Percentiles rank a stretch among this genome's conserved stretches.
These are phyloP conservation scores for Xylaria arbuscula DNA, from an alignment of 2,329 filamentous ascomycete genomes.

Conservation along the genomic window DNA sequence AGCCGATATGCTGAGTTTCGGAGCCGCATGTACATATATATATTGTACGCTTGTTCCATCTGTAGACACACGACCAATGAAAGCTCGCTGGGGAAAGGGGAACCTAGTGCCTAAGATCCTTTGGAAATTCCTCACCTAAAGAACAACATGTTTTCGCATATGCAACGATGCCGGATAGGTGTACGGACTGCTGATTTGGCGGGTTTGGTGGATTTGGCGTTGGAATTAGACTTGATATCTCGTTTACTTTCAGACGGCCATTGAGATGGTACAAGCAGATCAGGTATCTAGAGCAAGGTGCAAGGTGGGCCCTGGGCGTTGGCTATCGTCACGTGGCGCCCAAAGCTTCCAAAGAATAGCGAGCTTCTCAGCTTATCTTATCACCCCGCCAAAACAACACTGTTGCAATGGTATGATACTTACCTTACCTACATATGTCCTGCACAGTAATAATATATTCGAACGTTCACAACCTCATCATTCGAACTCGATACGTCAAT, in stretches of 20 bases:
- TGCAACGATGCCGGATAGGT: not conserved
- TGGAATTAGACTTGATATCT: conserved; percentile 8
- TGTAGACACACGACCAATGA: not conserved
- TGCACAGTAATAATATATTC: too few species aligned
- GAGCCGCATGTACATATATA: not conserved
- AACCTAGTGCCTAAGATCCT: not conserved
- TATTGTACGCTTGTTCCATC: conserved; percentile 1
- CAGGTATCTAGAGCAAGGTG: conserved; percentile 21
- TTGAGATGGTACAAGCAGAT: conserved; percentile 5
- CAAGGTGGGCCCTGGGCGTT: conserved; percentile 6
- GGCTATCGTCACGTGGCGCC: conserved; percentile 26
- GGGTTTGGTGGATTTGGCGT: not conserved
- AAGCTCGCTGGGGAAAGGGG: not conserved
- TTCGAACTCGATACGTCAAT: not conserved
- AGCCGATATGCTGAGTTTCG: not conserved
- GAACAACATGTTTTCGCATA: conserved; percentile 39
- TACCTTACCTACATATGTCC: too few species aligned
- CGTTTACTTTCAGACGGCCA: conserved; percentile 9
- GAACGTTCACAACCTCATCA: too few species aligned
- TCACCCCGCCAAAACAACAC: conserved; percentile 10
- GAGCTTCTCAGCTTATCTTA: conserved; percentile 26
- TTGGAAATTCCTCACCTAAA: conserved; percentile 37
- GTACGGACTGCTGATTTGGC: not conserved
- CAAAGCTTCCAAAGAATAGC: conserved; percentile 3
- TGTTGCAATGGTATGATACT: too few species aligned